Base-by-base conservation (phyloP, 2,329 filamentous ascomycete species). In the Oidium heveae region DNA sequence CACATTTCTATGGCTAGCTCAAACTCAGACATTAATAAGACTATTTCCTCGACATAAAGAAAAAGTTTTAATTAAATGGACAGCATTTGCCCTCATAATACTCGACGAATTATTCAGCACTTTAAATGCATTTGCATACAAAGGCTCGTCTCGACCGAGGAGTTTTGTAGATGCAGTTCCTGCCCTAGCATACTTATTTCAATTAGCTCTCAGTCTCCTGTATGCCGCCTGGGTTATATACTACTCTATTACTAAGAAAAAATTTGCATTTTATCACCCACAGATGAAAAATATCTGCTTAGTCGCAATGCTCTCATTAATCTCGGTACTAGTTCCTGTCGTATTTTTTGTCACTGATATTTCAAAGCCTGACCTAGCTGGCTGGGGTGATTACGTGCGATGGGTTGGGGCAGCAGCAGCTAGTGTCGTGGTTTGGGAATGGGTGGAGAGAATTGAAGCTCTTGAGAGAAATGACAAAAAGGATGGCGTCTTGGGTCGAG, bases 11-110 rank as follows among this genome's bases (percentile, higher is more conserved):
- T 96, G 91, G 89, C 78, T 98, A 41, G 91, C 91, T 0, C 91
- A 98, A 68, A 89, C 94, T 0, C 91, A 98, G 69, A 98, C 91
- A 0, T 70, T 98, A 56, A 96, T 96, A 61, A 83, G 91, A 54
- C 73, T 98, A 1, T 98, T 98, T 61, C 91, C 91, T 8, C 85
- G 91, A 36, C 89, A 96, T 64, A 85, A 93, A 63, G 91, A 98
- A 69, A 96, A 96, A 69, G 81, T 96, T 54, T 85, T 96, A 60
- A 98, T 98, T 69, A 96, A 96, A 70, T 98, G 89, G 89, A 86
- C 89, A 16, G 91, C 89, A 1, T 95, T 96, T 65, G 87, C 84
- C 2, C 76, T 98, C 56, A 95, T 98, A 63, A 77, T 86, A 0
- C 74, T 95, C 57, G 89, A 96, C 65, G 81, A 89, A 46, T 79